These are phyloP conservation scores for Syncephalastrum monosporum DNA, from an alignment of 371 early-diverging fungal genomes.

Conservation along the genomic window DNA sequence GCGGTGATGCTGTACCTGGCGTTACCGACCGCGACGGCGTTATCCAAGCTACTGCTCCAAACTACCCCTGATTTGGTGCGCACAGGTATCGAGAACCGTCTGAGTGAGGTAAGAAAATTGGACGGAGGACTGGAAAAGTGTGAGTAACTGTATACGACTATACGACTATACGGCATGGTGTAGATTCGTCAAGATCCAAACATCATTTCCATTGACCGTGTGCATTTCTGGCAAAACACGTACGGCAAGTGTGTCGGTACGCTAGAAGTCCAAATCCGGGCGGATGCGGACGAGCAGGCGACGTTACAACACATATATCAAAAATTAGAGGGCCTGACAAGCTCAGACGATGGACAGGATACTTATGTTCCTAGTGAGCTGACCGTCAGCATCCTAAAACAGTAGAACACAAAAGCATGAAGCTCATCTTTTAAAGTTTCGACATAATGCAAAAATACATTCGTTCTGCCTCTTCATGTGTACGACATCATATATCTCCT, in stretches of 20 bases:
- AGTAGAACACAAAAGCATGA: conserved; percentile 11
- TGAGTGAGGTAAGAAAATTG: conserved; percentile 30
- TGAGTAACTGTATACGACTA: conserved; percentile 1
- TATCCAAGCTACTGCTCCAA: conserved; percentile 42
- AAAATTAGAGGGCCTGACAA: conserved; percentile 50
- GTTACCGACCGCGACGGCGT: conserved; percentile 38
- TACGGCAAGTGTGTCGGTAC: conserved; percentile 62
- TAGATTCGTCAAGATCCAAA: conserved; percentile 48
- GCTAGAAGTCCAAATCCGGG: conserved; percentile 43
- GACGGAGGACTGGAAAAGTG: neutral
- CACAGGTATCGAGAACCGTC: conserved; percentile 35
- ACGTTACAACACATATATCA: conserved; percentile 52
- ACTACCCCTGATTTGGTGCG: conserved; percentile 38
- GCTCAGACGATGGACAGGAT: conserved; percentile 20
- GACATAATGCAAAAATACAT: too few species aligned
- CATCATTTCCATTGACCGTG: conserved; percentile 45
- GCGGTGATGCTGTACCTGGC: conserved; percentile 52
- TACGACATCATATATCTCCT: too few species aligned
- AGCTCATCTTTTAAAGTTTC: neutral
- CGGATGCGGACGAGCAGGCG: conserved; percentile 57
- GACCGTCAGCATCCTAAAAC: conserved; percentile 48
- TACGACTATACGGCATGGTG: conserved; percentile 1
- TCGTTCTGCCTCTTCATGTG: too few species aligned
- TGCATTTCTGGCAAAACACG: conserved; percentile 69
- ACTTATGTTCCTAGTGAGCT: conserved; percentile 43